These are phyloP conservation scores for Silene latifolia DNA, from an alignment of 148 eudicot genomes.

Conservation along the genomic window DNA sequence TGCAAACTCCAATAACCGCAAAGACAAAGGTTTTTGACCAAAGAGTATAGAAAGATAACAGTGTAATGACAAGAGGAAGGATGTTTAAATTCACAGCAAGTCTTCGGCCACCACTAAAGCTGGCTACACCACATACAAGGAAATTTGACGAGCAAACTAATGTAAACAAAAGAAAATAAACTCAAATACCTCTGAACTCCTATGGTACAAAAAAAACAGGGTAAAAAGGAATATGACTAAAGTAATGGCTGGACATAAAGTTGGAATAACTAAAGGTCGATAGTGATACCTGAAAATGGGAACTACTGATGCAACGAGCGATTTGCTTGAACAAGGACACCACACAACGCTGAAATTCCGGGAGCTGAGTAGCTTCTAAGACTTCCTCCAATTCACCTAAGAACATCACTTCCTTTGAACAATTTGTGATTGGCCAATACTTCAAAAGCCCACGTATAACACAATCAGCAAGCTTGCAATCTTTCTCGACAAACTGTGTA, in stretches of 20 bases:
- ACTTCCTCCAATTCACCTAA: slow-evolving; percentile 71
- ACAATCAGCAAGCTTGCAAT: slow-evolving; percentile 69
- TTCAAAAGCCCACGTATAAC: slow-evolving; percentile 65
- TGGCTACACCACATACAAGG: too few species aligned
- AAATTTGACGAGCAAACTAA: too few species aligned
- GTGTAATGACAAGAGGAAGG: too few species aligned
- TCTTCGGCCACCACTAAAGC: too few species aligned
- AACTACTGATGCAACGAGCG: slow-evolving; percentile 58
- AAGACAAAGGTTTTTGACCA: too few species aligned
- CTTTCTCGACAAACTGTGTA: slow-evolving; percentile 76
- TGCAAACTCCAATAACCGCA: too few species aligned
- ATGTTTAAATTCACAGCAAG: too few species aligned
- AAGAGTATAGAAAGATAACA: too few species aligned
- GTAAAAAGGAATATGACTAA: neutral
- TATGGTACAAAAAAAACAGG: neutral
- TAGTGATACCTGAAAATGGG: slow-evolving; percentile 59
- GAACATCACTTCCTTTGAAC: slow-evolving; percentile 72
- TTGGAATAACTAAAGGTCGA: neutral
- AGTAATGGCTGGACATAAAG: neutral
- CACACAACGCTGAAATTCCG: slow-evolving; percentile 70
- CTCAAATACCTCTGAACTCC: too few species aligned
- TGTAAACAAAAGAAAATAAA: too few species aligned
- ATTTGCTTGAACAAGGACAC: slow-evolving; percentile 65
- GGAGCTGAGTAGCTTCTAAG: slow-evolving; percentile 62
- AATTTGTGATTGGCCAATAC: slow-evolving; percentile 74